Evolutionary conservation across 2,329 filamentous ascomycete genomes (phyloP).

Genomic region (Clonostachys sp.): DNA sequence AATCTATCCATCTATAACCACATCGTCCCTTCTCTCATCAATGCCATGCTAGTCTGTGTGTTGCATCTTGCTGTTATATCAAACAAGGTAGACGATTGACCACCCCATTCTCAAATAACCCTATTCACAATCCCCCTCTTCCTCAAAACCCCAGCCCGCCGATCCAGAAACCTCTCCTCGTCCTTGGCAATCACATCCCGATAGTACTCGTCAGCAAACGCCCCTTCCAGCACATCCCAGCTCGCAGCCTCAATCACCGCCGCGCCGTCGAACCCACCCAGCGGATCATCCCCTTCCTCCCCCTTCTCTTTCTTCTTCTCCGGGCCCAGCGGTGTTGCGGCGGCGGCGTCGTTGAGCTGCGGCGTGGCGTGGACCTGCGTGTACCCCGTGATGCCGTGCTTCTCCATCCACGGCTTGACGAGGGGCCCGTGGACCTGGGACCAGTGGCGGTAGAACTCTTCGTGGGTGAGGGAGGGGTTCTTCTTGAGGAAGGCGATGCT

Average conservation of each 20-base stretch:
- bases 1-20: too few species aligned
- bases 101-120: constrained; percentile 3
- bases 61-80: too few species aligned
- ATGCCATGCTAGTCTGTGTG: too few species aligned
- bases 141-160: constrained; percentile 13
- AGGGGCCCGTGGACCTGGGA: constrained; percentile 21
- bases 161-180: constrained; percentile 20
- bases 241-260: constrained; percentile 19
- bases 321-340: constrained; percentile 6
- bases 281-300: constrained; percentile 1
- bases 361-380: constrained; percentile 20
- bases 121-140: constrained; percentile 10
- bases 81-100: too few species aligned
- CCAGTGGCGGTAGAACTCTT: constrained; percentile 26
- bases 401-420: constrained; percentile 22
- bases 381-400: constrained; percentile 22
- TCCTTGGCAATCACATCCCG: constrained; percentile 18
- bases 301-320: constrained; percentile 1
- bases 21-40: too few species aligned
- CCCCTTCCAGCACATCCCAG: constrained; percentile 14
- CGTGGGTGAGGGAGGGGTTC: constrained; percentile 16
- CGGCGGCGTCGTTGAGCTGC: constrained; percentile 10
- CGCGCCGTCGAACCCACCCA: constrained; percentile 19
- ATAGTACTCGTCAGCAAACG: constrained; percentile 22
- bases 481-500: constrained; percentile 16